Percentiles rank a stretch among this genome's conserved stretches.
Evolutionary conservation across 2,329 filamentous ascomycete genomes (phyloP).

Genomic region (Fusarium compactum): DNA sequence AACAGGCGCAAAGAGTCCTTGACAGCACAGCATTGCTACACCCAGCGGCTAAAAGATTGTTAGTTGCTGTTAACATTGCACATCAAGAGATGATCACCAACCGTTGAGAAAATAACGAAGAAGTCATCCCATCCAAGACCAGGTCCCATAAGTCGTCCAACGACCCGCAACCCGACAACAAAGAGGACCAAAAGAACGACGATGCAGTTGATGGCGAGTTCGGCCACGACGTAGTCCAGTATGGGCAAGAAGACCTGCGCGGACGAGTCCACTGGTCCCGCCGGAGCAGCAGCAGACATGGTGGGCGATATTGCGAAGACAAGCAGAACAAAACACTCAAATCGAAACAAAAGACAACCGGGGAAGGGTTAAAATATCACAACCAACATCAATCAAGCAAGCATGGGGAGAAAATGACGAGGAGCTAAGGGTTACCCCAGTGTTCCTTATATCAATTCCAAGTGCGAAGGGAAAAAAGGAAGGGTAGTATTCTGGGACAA

Average conservation of each 20-base stretch:
- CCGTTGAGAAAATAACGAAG: slow-evolving; percentile 47
- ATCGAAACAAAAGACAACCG: slow-evolving; percentile 15
- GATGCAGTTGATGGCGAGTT: slow-evolving; percentile 49
- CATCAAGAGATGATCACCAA: slow-evolving; percentile 15
- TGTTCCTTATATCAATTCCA: slow-evolving; percentile 32
- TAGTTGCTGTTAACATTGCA: neutral
- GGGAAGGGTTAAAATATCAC: neutral
- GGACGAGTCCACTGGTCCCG: slow-evolving; percentile 28
- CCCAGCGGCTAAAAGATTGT: slow-evolving; percentile 41
- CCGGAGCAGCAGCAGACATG: slow-evolving; percentile 11
- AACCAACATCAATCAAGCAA: neutral
- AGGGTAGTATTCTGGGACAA: neutral
- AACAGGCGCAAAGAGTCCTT: slow-evolving; percentile 45
- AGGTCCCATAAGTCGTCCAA: slow-evolving; percentile 48
- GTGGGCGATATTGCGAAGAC: neutral
- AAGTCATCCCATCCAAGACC: slow-evolving; percentile 52
- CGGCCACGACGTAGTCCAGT: slow-evolving; percentile 44
- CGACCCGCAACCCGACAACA: slow-evolving; percentile 46
- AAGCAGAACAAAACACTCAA: slow-evolving; percentile 4
- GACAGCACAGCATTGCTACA: slow-evolving; percentile 46
- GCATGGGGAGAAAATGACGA: neutral
- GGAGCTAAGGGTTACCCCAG: neutral
- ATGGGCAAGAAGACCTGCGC: slow-evolving; percentile 30
- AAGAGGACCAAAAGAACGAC: slow-evolving; percentile 49
- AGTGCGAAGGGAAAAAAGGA: neutral